These are phyloP conservation scores for Fomitopsis palustris DNA, from an alignment of 1,284 basidiomycete species.

Conservation along the genomic window DNA sequence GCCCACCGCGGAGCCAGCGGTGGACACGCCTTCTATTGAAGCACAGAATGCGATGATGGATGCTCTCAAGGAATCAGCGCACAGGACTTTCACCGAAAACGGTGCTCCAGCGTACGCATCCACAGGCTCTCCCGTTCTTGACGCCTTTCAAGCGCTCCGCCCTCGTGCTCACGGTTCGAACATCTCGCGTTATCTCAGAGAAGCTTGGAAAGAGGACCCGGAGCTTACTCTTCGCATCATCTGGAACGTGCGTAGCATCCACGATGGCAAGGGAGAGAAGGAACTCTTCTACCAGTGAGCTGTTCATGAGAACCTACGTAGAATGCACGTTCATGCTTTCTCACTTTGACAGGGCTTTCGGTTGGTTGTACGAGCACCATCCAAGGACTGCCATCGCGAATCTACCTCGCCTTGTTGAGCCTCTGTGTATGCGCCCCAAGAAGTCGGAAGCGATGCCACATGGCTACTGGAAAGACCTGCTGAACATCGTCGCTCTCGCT, in stretches of 20 bases:
- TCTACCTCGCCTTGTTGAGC: conserved; percentile 39
- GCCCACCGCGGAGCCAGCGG: not conserved
- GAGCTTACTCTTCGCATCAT: conserved; percentile 52
- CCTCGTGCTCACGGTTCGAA: conserved; percentile 16
- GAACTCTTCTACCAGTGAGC: conserved; percentile 50
- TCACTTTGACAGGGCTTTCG: conserved; percentile 40
- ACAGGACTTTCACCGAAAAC: conserved; percentile 46
- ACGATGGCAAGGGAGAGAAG: conserved; percentile 55
- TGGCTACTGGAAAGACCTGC: conserved; percentile 68
- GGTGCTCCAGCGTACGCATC: conserved; percentile 42
- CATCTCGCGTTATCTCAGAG: conserved; percentile 34
- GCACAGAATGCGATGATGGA: conserved; percentile 47
- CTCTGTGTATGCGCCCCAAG: conserved; percentile 35
- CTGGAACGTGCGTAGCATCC: conserved; percentile 60
- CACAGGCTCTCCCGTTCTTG: conserved; percentile 44
- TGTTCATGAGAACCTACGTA: not conserved
- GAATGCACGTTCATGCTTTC: not conserved
- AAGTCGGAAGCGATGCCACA: conserved; percentile 36
- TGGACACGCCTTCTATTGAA: not conserved
- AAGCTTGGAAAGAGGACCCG: conserved; percentile 53
- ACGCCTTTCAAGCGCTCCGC: conserved; percentile 46
- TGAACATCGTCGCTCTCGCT: conserved; percentile 58
- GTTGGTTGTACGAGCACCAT: conserved; percentile 60
- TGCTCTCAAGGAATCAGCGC: conserved; percentile 37
- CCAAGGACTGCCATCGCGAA: conserved; percentile 60